phyloP scores from a whole-genome alignment of 2,329 filamentous ascomycete species.

The Exophiala oligosperma region DNA sequence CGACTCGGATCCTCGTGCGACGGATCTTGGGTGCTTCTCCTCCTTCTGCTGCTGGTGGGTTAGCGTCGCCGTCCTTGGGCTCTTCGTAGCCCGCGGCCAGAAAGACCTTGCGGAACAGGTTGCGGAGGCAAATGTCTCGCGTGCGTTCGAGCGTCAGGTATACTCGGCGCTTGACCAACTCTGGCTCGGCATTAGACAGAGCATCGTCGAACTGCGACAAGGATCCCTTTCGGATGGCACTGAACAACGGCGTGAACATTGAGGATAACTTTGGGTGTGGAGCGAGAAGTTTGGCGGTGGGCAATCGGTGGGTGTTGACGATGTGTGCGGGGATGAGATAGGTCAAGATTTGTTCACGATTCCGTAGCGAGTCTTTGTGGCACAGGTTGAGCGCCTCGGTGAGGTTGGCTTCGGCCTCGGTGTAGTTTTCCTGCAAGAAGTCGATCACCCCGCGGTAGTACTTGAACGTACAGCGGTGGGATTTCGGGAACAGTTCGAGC shows the following conservation, averaged over 20 bases:
- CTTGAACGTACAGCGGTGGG: conserved; percentile 92
- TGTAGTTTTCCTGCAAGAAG: conserved; percentile 93
- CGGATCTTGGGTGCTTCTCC: conserved; percentile 44
- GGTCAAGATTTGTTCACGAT: conserved; percentile 87
- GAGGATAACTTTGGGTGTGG: conserved; percentile 74
- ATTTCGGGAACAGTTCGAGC: conserved; percentile 76
- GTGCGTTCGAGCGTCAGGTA: conserved; percentile 92
- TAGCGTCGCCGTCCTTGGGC: conserved; percentile 64
- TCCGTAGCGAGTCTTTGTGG: conserved; percentile 68
- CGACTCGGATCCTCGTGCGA: conserved; percentile 74
- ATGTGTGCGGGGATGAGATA: conserved; percentile 94
- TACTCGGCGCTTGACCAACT: conserved; percentile 89
- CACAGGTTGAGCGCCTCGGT: conserved; percentile 81
- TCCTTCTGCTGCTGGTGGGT: conserved; percentile 10
- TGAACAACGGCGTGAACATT: conserved; percentile 75
- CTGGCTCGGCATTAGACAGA: conserved; percentile 78
- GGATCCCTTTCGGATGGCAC: conserved; percentile 79
- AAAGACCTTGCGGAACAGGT: conserved; percentile 89
- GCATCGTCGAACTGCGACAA: conserved; percentile 81
- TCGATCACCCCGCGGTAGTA: conserved; percentile 94
- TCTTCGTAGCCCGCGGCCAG: conserved; percentile 80
- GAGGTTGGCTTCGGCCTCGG: conserved; percentile 76
- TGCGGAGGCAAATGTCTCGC: conserved; percentile 87
- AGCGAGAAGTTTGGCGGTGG: conserved; percentile 67
- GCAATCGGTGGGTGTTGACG: conserved; percentile 82